Evolutionary conservation across 1,139 yeast genomes (phyloP).

Genomic region (Saccharomyces pastorianus): DNA sequence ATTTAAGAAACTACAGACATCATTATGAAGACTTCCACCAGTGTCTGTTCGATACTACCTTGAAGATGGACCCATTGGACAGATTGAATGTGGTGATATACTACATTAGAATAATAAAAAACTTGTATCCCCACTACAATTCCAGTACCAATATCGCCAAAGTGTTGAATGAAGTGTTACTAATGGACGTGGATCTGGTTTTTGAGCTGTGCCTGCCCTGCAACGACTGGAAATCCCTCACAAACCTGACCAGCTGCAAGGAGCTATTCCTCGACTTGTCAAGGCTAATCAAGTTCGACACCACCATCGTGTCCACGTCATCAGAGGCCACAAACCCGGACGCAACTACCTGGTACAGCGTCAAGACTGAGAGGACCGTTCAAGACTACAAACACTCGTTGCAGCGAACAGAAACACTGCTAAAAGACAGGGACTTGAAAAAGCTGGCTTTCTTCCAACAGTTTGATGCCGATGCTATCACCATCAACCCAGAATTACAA

Average conservation of each 20-base stretch:
- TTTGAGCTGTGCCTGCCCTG: conserved; percentile 20
- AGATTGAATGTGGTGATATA: conserved; percentile 25
- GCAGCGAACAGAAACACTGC: conserved; percentile 4
- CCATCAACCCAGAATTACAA: conserved; percentile 6
- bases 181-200: conserved; percentile 18
- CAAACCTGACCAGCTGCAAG: conserved; percentile 16
- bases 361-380: neutral
- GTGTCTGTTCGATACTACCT: conserved; percentile 25
- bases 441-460: conserved; percentile 8
- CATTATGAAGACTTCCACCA: conserved; percentile 32
- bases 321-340: neutral
- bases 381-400: conserved; percentile 5
- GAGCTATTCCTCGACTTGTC: conserved; percentile 9
- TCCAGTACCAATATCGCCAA: conserved; percentile 2
- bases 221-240: conserved; percentile 22
- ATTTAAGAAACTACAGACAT: conserved; percentile 22
- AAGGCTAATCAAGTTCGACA: neutral
- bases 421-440: conserved; percentile 10
- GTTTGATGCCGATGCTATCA: neutral
- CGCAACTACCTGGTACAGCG: neutral
- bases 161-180: conserved; percentile 16
- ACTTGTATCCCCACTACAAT: neutral
- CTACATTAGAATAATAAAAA: conserved; percentile 17
- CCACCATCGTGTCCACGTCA: neutral
- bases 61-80: conserved; percentile 27